A percentile compares a stretch with the other conserved stretches of the same genome.
These are phyloP conservation scores for Lindgomyces ingoldianus DNA, from an alignment of 495 filamentous ascomycete genomes.

Conservation along the genomic window DNA sequence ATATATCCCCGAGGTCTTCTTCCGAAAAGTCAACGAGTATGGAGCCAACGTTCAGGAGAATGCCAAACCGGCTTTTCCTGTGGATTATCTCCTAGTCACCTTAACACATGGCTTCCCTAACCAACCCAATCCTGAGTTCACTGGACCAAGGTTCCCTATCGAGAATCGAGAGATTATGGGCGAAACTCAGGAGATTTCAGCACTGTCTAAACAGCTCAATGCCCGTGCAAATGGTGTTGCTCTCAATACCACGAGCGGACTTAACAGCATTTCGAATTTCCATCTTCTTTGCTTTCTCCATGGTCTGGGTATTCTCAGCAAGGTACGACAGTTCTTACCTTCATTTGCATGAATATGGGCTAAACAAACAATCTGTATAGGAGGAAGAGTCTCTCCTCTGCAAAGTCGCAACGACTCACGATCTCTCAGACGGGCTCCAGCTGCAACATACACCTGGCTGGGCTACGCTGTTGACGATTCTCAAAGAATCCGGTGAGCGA, in stretches of 20 bases:
- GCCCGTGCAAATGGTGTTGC: conserved; percentile 55
- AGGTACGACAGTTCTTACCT: conserved; percentile 55
- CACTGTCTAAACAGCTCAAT: conserved; percentile 63
- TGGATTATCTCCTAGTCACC: conserved; percentile 93
- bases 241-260: conserved; percentile 56
- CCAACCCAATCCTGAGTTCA: conserved; percentile 71
- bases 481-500: conserved; percentile 96
- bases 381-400: conserved; percentile 87
- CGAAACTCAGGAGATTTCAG: conserved; percentile 71
- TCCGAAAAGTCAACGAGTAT: conserved; percentile 92
- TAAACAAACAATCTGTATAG: conserved; percentile 54
- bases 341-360: neutral
- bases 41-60: conserved; percentile 95
- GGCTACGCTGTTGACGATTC: conserved; percentile 88
- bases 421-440: conserved; percentile 74
- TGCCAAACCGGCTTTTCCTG: conserved; percentile 92
- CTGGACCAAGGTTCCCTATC: conserved; percentile 70
- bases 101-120: conserved; percentile 96
- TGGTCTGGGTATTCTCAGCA: conserved; percentile 73
- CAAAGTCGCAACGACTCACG: conserved; percentile 75
- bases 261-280: conserved; percentile 80
- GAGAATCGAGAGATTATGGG: conserved; percentile 87
- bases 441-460: conserved; percentile 83
- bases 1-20: conserved; percentile 98
- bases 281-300: conserved; percentile 88